Conservation (phyloP, 2,329 filamentous ascomycete genomes). For the Fusarium chuoi region DNA sequence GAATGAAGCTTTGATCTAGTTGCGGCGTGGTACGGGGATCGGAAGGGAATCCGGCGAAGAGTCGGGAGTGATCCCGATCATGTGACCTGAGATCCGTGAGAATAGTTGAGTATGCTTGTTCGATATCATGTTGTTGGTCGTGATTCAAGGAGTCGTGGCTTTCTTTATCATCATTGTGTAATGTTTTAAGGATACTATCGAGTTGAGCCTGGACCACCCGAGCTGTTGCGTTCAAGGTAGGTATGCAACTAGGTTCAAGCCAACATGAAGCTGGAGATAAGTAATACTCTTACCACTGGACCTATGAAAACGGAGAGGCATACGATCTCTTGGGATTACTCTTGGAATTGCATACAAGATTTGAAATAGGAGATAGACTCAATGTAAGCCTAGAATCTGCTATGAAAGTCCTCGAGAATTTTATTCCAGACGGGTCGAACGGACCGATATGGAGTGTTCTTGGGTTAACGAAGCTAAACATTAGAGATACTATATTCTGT, state of each 20-base stretch:
- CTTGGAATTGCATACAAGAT: not conserved
- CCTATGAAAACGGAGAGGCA: not conserved
- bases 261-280: not conserved
- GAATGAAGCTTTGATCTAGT: not conserved
- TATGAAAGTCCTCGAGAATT: not conserved
- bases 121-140: not conserved
- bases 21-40: conserved; percentile 4
- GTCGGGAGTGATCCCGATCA: conserved; percentile 11
- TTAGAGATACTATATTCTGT: rapidly evolving
- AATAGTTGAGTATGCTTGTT: not conserved
- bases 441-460: not conserved
- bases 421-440: not conserved
- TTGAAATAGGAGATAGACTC: not conserved
- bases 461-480: not conserved
- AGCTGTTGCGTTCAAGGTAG: not conserved
- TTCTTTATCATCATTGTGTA: not conserved
- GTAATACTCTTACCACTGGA: not conserved
- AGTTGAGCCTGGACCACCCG: not conserved
- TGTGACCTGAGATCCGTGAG: not conserved
- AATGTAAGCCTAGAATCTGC: rapidly evolving
- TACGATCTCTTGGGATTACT: too few species aligned
- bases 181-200: not conserved
- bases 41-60: not conserved
- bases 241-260: not conserved
- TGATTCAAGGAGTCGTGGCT: not conserved